A percentile compares a stretch with the other conserved stretches of the same genome.
Evolutionary conservation across 352 stramenopile genomes (phyloP).

Genomic region (Blastocystis sp.): DNA sequence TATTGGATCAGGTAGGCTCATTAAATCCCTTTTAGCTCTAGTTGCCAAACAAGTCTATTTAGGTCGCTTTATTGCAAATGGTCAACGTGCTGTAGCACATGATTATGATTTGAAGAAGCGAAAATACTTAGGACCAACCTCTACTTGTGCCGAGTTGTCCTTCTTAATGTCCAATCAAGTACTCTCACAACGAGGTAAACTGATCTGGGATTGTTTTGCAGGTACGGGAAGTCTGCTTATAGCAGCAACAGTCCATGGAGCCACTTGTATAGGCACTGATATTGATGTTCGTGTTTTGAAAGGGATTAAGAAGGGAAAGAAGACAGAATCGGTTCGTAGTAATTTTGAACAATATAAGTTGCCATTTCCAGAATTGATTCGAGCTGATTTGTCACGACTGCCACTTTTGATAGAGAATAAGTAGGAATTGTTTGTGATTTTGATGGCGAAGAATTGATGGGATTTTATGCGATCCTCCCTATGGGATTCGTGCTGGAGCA

Average conservation of each 20-base stretch:
- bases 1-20: constrained; percentile 73
- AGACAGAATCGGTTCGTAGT: constrained; percentile 75
- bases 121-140: constrained; percentile 86
- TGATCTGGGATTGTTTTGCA: constrained; percentile 92
- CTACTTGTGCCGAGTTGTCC: constrained; percentile 92
- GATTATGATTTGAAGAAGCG: constrained; percentile 88
- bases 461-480: constrained; percentile 87
- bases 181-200: neutral
- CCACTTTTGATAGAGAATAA: constrained; percentile 71
- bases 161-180: constrained; percentile 89
- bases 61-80: constrained; percentile 48
- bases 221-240: constrained; percentile 94
- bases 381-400: constrained; percentile 82
- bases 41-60: constrained; percentile 74
- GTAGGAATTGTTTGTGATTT: constrained; percentile 72
- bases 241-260: constrained; percentile 85
- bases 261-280: constrained; percentile 88
- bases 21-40: neutral
- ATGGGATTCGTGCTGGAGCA: constrained; percentile 87
- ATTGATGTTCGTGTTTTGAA: constrained; percentile 91
- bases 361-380: constrained; percentile 86
- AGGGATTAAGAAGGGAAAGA: constrained; percentile 77
- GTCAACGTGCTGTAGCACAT: constrained; percentile 75
- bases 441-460: constrained; percentile 76
- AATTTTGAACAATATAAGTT: constrained; percentile 89